Evolutionary conservation across 176 grass and related monocot species (phyloP).

Genomic region (Tillandsia fasciculata): DNA sequence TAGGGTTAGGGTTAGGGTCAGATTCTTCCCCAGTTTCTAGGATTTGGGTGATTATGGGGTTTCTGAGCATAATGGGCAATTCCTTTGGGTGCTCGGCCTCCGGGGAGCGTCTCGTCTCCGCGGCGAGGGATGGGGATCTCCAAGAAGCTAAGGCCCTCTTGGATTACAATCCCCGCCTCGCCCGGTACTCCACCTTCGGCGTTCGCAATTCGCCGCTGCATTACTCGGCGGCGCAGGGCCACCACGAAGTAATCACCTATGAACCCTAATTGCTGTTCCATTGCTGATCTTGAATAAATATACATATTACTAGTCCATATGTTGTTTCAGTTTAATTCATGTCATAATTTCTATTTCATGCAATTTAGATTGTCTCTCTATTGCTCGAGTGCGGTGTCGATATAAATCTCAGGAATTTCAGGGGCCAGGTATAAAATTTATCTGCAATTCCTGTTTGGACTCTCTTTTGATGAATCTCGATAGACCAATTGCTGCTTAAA

Average conservation of each 20-base stretch:
- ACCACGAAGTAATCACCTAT: slow-evolving; percentile 56
- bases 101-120: slow-evolving; percentile 90
- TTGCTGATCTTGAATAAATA: not conserved
- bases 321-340: not conserved
- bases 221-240: slow-evolving; percentile 80
- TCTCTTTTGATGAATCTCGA: too few species aligned
- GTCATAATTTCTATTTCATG: slow-evolving; percentile 2
- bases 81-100: slow-evolving; percentile 95
- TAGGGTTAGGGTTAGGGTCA: not conserved
- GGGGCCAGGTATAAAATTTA: slow-evolving; percentile 49
- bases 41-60: slow-evolving; percentile 57
- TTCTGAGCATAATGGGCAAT: slow-evolving; percentile 92
- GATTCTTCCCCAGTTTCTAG: not conserved
- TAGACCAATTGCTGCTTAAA: too few species aligned
- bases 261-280: not conserved
- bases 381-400: slow-evolving; percentile 81
- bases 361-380: slow-evolving; percentile 72
- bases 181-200: slow-evolving; percentile 89
- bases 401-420: slow-evolving; percentile 81
- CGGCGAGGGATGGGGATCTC: slow-evolving; percentile 81
- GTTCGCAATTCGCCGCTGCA: slow-evolving; percentile 90
- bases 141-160: slow-evolving; percentile 88
- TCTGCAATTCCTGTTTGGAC: not conserved
- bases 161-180: slow-evolving; percentile 81
- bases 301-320: too few species aligned